Evolutionary conservation across 106 monocot genomes (phyloP).

Genomic region (Cymbidium sinense): DNA sequence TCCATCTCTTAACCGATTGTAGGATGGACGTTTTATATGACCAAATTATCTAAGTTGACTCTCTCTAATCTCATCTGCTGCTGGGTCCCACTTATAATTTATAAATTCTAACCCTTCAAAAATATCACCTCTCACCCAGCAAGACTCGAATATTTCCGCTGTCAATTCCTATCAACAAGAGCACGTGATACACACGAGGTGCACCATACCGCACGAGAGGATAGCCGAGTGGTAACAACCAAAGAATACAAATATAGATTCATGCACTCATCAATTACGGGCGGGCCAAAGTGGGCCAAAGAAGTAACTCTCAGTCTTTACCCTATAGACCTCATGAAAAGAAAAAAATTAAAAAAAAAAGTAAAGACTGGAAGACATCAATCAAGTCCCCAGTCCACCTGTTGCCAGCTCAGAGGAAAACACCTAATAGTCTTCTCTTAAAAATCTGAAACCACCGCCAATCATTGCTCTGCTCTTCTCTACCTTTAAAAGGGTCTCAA

Average conservation of each 20-base stretch:
- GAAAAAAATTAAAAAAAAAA: no score
- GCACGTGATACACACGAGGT: no score
- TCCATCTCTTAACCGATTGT: no score
- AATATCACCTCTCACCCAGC: background rate
- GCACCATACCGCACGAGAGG: no score
- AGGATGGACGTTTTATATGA: no score
- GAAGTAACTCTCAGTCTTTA: background rate
- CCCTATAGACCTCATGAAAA: background rate
- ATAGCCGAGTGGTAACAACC: no score
- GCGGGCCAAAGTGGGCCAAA: no score
- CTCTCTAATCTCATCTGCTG: background rate
- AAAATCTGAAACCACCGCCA: background rate
- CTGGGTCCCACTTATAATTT: background rate
- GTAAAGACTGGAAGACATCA: background rate
- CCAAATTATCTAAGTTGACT: no score
- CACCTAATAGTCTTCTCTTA: background rate
- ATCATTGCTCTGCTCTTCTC: constrained; percentile 4
- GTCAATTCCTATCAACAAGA: no score
- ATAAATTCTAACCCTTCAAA: background rate
- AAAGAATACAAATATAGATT: background rate
- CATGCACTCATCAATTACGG: background rate
- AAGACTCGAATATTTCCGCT: background rate
- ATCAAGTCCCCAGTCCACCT: background rate
- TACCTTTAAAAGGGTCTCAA: constrained; percentile 7
- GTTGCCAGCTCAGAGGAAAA: constrained; percentile 1